Base-by-base conservation (phyloP, 2,329 filamentous ascomycete genomes). In the Hymenoscyphus occultus region DNA sequence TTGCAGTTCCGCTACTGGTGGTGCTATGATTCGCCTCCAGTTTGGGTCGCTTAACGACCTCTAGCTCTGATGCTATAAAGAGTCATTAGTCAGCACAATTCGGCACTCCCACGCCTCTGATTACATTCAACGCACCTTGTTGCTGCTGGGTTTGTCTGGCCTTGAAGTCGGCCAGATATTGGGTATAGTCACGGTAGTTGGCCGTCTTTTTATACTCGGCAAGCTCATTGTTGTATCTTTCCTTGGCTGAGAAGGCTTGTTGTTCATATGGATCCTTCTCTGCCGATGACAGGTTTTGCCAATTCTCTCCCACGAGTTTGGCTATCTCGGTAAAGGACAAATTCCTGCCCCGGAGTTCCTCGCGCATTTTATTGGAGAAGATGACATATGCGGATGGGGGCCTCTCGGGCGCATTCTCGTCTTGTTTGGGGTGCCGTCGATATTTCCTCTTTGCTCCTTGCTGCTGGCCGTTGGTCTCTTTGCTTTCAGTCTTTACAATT, bases 331-430 rank as follows among this genome's bases (percentile, higher is more conserved):
- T 93, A 71, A 95, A 95, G 0, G 88, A 90, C 4, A 94, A 78
- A 59, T 90, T 90, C 65, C 90, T 87, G 3, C 87, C 90, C 74
- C 91, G 92, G 31, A 94, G 78, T 28, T 90, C 86, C 71, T 94
- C 91, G 71, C 91, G 86, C 77, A 92, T 90, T 77, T 90, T 91
- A 72, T 94, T 94, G 0, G 91, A 93, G 73, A 95, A 95, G 16
- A 94, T 84, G 13, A 94, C 91, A 77, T 94, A 94, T 60, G 91
- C 91, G 4, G 91, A 94, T 0, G 90, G 90, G 1, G 91, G 90
- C 31, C 91, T 83, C 73, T 93, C 90, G 1, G 91, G 91, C 0
- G 91, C 91, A 78, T 91, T 87, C 65, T 92, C 89, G 71, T 95
- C 91, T 3, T 90, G 82, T 86, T 92, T 92, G 12, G 90, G 90